Conservation (phyloP, 306 rosid genomes). For the Quillaja saponaria region DNA sequence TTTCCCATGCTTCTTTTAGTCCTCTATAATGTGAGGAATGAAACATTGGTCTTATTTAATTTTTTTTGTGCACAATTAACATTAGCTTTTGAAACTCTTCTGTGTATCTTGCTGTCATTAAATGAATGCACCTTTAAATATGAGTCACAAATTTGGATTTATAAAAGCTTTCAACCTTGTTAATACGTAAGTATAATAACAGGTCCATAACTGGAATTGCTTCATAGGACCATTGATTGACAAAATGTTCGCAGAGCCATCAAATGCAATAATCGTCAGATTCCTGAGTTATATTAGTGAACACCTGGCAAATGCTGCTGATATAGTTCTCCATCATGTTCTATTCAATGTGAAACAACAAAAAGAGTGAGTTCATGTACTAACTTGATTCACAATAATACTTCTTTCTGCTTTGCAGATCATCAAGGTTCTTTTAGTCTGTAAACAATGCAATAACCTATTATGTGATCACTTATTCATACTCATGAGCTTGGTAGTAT, state of each 20-base stretch:
- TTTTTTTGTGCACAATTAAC: not conserved
- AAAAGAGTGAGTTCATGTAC: conserved; percentile 55
- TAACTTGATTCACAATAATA: conserved; percentile 8
- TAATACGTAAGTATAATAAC: conserved; percentile 31
- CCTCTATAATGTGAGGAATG: conserved; percentile 3
- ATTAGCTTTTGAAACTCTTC: conserved; percentile 14
- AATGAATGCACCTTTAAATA: conserved; percentile 13
- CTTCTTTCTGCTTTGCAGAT: conserved; percentile 12
- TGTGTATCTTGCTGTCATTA: conserved; percentile 16
- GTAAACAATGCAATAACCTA: conserved; percentile 11
- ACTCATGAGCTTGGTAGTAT: conserved; percentile 10
- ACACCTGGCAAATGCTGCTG: conserved; percentile 63
- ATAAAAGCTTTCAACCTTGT: conserved; percentile 9
- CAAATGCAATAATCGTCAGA: conserved; percentile 72
- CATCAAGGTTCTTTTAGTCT: conserved; percentile 9
- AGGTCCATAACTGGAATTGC: conserved; percentile 79
- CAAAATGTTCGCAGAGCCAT: conserved; percentile 90
- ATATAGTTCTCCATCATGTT: conserved; percentile 63
- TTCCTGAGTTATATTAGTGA: conserved; percentile 76
- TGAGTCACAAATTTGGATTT: not conserved
- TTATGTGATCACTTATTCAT: conserved; percentile 1
- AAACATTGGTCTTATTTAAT: not conserved
- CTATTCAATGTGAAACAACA: conserved; percentile 59
- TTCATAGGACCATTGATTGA: conserved; percentile 74
- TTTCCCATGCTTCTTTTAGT: conserved; percentile 19